phyloP scores from a whole-genome alignment of 805 yeast species.

The Blastobotrys attinorum region DNA sequence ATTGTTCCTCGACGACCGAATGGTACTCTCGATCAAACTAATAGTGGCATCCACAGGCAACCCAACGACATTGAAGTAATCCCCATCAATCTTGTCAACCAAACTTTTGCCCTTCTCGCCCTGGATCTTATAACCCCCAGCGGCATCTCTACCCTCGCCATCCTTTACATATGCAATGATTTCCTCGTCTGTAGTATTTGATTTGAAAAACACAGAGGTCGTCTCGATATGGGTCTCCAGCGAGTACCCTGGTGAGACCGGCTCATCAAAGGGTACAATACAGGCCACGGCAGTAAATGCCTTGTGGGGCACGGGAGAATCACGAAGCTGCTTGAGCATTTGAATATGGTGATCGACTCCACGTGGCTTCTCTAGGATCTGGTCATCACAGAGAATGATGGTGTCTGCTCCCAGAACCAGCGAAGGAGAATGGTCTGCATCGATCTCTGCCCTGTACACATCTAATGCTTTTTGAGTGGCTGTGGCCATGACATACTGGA shows the following conservation, averaged over 20 bases:
- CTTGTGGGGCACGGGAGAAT: conserved; percentile 36
- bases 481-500: conserved; percentile 63
- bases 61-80: conserved; percentile 81
- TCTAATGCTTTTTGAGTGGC: conserved; percentile 58
- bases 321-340: conserved; percentile 42
- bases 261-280: conserved; percentile 34
- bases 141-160: conserved; percentile 72
- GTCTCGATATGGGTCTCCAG: conserved; percentile 35
- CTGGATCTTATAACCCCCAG: conserved; percentile 90
- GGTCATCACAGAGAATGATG: conserved; percentile 46
- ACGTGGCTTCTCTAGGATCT: conserved; percentile 77
- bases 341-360: conserved; percentile 41
- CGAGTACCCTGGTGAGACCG: conserved; percentile 36
- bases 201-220: conserved; percentile 33
- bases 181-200: conserved; percentile 43
- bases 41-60: conserved; percentile 62
- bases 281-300: conserved; percentile 51
- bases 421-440: conserved; percentile 27
- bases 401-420: conserved; percentile 68
- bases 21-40: conserved; percentile 28
- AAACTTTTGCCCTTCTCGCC: conserved; percentile 55
- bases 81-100: conserved; percentile 63
- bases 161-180: conserved; percentile 54
- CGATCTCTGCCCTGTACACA: conserved; percentile 43
- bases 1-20: conserved; percentile 6